Evolutionary conservation across 169 alveolate genomes (phyloP), one percentile per base, ranked within the genome.

Genomic region (Plasmodium vivax): DNA sequence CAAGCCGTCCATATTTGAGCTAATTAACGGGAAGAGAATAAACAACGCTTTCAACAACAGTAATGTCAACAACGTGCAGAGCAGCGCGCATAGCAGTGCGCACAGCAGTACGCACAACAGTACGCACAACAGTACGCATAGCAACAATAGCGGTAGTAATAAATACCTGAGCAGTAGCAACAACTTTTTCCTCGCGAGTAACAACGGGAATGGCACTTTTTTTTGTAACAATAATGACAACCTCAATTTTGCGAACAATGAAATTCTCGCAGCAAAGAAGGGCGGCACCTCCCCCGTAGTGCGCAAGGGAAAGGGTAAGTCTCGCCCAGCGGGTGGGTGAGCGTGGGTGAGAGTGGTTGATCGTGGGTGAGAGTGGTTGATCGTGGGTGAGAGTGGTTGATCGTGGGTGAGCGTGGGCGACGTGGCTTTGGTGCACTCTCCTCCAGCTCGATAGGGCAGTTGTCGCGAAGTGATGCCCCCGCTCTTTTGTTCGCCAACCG

Each of bases 271-370:
- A 36, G 32, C 14, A 72, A 90, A 81, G 83, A 90, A 81, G 77
- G 36, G 62, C 19, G 36, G 19, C 36, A 16, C 56, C 6, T 43
- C 92, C 32, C 73, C 83, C 12, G 38, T 38, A 27, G 62, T 71
- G 14, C 82, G 85, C 43, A 87, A 77, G 82, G 87, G 93, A 19
- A 87, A 75, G 82, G 93, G 93, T 87, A 79, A 87, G 77, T 27
- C 38, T 51, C 8, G 12, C 62, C 62, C 62, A 51, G 58, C 58
- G n/a, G 2, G 1, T 0, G n/a, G n/a, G 58, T 47, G 16, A 12
- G 12, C n/a, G 6, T 47, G 12, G 12, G 27, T 23, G 27, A 23
- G 27, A 23, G 27, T 23, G 27, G 27, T 23, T 23, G 27, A 23
- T 0, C 27, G 27, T 23, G 27, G 27, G 27, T 23, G 27, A 23